phyloP scores from a whole-genome alignment of 208 protist species.

The Trichomonas gallinae region DNA sequence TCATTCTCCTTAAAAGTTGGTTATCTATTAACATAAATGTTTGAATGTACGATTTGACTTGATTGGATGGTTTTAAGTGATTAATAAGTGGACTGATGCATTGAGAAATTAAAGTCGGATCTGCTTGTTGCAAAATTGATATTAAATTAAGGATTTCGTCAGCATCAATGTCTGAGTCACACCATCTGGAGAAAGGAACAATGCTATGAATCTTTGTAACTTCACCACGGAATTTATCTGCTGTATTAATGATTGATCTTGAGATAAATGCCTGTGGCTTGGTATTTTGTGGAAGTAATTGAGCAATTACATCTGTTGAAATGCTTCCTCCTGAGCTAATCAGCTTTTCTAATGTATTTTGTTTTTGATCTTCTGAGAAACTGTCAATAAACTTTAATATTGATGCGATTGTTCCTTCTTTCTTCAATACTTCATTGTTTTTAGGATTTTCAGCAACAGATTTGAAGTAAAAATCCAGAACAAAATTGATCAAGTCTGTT shows the following conservation, averaged over 20 bases:
- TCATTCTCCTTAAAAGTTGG: neutral
- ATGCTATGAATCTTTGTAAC: neutral
- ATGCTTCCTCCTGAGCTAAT: neutral
- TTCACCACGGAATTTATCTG: neutral
- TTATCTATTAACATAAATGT: neutral
- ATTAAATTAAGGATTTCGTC: neutral
- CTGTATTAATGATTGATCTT: neutral
- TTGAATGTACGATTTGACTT: neutral
- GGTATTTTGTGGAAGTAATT: neutral
- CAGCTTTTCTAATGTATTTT: neutral
- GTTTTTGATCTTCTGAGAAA: neutral
- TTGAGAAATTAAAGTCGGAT: neutral
- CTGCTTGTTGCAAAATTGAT: neutral
- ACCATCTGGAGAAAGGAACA: neutral
- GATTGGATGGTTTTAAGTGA: neutral
- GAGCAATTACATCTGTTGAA: neutral
- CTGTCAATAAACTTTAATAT: neutral
- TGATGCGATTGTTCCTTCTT: neutral
- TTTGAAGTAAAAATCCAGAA: neutral
- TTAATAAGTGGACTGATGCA: neutral
- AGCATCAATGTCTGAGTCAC: neutral
- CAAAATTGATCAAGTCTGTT: neutral
- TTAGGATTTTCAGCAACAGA: neutral
- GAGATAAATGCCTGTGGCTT: neutral
- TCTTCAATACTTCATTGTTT: neutral